These are phyloP conservation scores for Podospora anserina DNA, from an alignment of 495 filamentous ascomycete genomes.

Conservation along the genomic window DNA sequence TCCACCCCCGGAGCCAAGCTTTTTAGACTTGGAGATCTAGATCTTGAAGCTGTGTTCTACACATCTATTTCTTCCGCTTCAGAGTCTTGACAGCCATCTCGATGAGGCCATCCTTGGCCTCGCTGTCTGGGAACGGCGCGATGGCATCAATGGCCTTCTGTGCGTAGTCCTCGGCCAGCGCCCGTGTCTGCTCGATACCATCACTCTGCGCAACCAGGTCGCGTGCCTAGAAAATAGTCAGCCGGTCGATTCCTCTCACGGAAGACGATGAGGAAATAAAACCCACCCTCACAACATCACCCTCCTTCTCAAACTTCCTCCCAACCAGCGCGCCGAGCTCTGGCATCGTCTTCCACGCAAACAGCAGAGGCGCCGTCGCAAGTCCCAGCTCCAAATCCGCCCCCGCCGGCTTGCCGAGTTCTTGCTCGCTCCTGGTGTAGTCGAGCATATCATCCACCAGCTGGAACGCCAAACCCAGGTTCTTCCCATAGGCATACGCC, in stretches of 20 bases:
- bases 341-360: constrained; percentile 88
- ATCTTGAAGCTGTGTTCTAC: neutral
- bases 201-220: constrained; percentile 76
- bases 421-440: constrained; percentile 78
- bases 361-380: constrained; percentile 91
- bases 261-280: neutral
- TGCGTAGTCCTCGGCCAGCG: constrained; percentile 83
- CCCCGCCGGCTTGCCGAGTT: constrained; percentile 91
- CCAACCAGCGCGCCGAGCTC: constrained; percentile 87
- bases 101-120: constrained; percentile 84
- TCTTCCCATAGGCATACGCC: constrained; percentile 86
- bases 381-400: constrained; percentile 92
- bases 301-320: constrained; percentile 78
- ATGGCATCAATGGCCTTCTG: constrained; percentile 85
- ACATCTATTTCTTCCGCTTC: constrained; percentile 70
- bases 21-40: constrained; percentile 23
- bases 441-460: constrained; percentile 98
- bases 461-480: constrained; percentile 92
- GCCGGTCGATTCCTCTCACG: constrained; percentile 9
- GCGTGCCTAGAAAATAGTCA: constrained; percentile 60
- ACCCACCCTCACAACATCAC: constrained; percentile 78
- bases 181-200: constrained; percentile 85
- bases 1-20: neutral
- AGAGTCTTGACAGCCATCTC: constrained; percentile 93
- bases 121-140: constrained; percentile 77